Base-by-base conservation (phyloP, 164 flowering plant genomes). In the Paratinospora sagittata region DNA sequence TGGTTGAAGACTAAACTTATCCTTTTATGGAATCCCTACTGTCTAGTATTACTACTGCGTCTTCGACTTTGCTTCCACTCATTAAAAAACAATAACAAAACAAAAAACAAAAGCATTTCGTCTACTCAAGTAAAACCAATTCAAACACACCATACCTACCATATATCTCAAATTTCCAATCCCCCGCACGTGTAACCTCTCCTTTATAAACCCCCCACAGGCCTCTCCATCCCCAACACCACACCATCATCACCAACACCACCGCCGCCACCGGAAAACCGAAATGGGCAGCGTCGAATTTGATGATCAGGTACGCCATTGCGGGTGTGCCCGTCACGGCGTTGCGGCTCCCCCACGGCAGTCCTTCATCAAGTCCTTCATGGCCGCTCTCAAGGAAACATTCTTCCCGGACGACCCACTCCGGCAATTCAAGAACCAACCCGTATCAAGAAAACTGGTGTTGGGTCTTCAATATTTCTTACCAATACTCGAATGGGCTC, bases 371-470 rank as follows among this genome's bases (percentile, higher is more conserved):
- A 83, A 79, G 72, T 77, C 89, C 0, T 63, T 94, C 3, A 79
- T 78, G 63, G 61, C 81, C 37, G 45, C 80, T 13, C 76, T 94
- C 9, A 90, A 86, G 70, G 98, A 95, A 78, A 89, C 97, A 0
- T 89, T 95, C 77, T 92, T 95, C 75, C 98, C 98, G 0, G 98
- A 95, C 66, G 98, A 95, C 71, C 98, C 98, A 0, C 72, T 94
- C 19, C 71, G 92, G 65, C 95, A 86, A 70, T 94, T 94, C 88
- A 89, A 87, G 85, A 82, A 83, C 79, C 88, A 89, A 77, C 78
- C 91, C 0, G 30, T 75, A 1, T 61, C 77, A 0, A 75, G 68
- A 49, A 84, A 68, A 63, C 13, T 88, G 27, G 21, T 84, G 4
- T 66, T 90, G 8, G 96, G 85, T 6, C 69, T 95, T 0, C 90